These are phyloP conservation scores for Salix arbutifolia DNA, from an alignment of 345 rosid genomes.

Conservation along the genomic window DNA sequence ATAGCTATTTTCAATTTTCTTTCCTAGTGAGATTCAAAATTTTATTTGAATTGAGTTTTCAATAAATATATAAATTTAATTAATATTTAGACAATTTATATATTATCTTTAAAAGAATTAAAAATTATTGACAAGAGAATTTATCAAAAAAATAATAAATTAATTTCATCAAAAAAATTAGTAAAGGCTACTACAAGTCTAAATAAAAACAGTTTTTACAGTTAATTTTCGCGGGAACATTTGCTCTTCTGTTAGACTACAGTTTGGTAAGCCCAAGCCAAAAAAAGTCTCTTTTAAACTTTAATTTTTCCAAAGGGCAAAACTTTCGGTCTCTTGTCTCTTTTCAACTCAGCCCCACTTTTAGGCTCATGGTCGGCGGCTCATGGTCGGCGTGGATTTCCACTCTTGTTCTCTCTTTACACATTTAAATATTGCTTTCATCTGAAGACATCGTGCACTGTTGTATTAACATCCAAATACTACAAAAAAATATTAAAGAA, in stretches of 20 bases:
- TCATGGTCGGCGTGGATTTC: conserved; percentile 36
- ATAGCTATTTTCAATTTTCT: too few species aligned
- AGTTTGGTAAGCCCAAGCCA: too few species aligned
- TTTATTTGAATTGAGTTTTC: too few species aligned
- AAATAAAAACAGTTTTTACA: conserved; percentile 4
- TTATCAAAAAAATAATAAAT: too few species aligned
- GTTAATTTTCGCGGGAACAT: conserved; percentile 18
- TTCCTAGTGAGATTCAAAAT: too few species aligned
- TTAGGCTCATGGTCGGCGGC: too few species aligned
- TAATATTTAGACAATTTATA: too few species aligned
- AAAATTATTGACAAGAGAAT: too few species aligned
- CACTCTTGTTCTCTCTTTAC: conserved; percentile 1
- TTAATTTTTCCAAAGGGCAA: neutral
- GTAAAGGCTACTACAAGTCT: neutral
- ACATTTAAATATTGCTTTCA: neutral
- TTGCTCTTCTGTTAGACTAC: conserved; percentile 4
- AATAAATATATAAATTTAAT: too few species aligned
- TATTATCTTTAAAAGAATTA: too few species aligned
- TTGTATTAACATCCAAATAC: neutral
- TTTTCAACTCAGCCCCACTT: conserved; percentile 43
- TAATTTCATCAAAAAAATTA: too few species aligned
- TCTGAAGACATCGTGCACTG: conserved; percentile 43
- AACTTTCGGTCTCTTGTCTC: conserved; percentile 34
- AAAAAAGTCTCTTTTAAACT: too few species aligned
- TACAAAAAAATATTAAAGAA: neutral